A percentile compares a stretch with the other conserved stretches of the same genome.
Evolutionary conservation across 1,284 basidiomycete species (phyloP).

Genomic region (Puccinia polysora): DNA sequence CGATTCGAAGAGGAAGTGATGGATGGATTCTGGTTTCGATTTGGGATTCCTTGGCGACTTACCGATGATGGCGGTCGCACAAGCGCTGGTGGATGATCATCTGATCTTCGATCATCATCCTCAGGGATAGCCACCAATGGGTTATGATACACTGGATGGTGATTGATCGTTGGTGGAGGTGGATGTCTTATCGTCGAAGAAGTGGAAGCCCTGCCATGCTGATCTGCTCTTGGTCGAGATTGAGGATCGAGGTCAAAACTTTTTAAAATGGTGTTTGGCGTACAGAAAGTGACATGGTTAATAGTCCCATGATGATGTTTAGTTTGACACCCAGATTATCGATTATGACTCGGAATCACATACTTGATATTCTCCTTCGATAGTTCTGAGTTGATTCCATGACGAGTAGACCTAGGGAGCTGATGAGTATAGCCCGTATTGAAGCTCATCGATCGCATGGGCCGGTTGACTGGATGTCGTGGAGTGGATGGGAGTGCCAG

Average conservation of each 20-base stretch:
- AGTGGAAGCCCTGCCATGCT: not conserved
- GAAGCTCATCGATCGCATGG: not conserved
- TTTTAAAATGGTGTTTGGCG: not conserved
- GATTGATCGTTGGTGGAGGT: not conserved
- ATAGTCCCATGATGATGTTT: not conserved
- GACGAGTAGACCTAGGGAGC: not conserved
- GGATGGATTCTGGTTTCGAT: not conserved
- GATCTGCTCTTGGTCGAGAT: not conserved
- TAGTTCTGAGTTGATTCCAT: not conserved
- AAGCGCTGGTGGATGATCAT: not conserved
- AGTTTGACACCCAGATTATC: not conserved
- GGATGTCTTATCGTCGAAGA: not conserved
- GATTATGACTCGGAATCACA: too few relatives aligned
- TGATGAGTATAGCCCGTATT: not conserved
- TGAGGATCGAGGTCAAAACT: not conserved
- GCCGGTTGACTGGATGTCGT: not conserved
- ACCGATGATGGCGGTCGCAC: too few relatives aligned
- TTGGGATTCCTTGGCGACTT: not conserved
- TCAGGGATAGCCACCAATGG: slow-evolving; percentile 4
- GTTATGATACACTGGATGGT: not conserved
- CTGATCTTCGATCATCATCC: not conserved
- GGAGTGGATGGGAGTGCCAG: not conserved
- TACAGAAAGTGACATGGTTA: not conserved
- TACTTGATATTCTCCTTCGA: not conserved
- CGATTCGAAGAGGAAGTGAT: too few relatives aligned